A percentile compares a stretch with the other conserved stretches of the same genome.
phyloP scores from a whole-genome alignment of 139 green algal genomes.

The Coccomyxa sp. region DNA sequence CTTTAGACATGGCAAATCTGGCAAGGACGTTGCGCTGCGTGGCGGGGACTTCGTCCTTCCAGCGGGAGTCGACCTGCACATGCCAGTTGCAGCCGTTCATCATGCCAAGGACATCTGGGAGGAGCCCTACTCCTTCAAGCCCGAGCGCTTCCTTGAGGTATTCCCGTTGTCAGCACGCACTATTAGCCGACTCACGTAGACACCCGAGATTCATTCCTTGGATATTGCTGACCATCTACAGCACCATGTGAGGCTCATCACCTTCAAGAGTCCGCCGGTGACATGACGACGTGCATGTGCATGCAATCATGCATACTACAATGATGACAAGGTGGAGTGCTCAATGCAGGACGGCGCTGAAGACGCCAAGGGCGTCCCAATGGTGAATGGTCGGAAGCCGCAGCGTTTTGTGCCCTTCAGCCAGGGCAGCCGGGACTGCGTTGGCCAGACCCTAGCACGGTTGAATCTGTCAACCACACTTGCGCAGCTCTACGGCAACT shows the following conservation, averaged over 20 bases:
- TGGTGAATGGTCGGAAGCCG: background rate
- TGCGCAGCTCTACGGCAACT: background rate
- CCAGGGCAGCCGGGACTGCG: background rate
- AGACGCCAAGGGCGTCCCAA: background rate
- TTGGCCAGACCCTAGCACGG: background rate
- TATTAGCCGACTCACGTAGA: background rate
- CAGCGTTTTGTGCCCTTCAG: background rate
- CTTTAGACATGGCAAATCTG: background rate
- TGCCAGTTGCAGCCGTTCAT: background rate
- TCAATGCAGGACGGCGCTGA: background rate
- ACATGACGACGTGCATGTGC: too few relatives aligned
- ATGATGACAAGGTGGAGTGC: too few relatives aligned
- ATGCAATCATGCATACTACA: too few relatives aligned
- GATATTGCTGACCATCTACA: too few relatives aligned
- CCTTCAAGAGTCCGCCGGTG: too few relatives aligned
- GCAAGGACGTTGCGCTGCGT: background rate
- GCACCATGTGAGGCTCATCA: too few relatives aligned
- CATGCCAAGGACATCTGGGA: background rate
- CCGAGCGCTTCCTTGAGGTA: background rate
- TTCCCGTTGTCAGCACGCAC: background rate
- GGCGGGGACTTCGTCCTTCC: background rate
- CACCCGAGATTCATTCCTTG: background rate
- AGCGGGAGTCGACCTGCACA: background rate
- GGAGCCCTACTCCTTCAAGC: background rate
- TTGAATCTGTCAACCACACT: background rate